Base-by-base conservation (phyloP, 345 rosid genomes). In the Adansonia digitata region DNA sequence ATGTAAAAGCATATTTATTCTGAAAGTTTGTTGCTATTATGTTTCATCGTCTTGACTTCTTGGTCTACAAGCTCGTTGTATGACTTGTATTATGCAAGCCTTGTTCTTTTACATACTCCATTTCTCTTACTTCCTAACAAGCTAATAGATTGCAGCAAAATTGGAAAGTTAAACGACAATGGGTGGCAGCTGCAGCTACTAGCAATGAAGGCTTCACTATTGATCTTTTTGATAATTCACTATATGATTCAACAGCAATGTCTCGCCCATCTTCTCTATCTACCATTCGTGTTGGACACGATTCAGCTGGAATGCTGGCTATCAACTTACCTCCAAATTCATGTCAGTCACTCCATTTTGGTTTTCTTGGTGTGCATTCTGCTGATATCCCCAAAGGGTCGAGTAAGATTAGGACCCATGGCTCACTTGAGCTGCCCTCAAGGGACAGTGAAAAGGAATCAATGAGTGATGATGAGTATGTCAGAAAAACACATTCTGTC, bases 81-180 rank as follows among this genome's bases (percentile, higher is more conserved):
- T 7, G 18, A 46, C 29, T 73, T 46, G 61, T 29, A 15, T 59
- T 42, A 7, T 53, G 48, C 45, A 57, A 42, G 45, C 62, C 20
- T 64, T 53, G 10, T 66, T 73, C 70, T 68, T 35, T 40, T 73
- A 60, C 79, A 37, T 37, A 35, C 48, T 34, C 45, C n/a, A 1
- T 62, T 31, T 56, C 40, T 40, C n/a, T 12, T 26, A 42, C 76
- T 69, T 43, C 5, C 79, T 84, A 82, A 82, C 75, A 73, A 72
- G 80, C 85, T 55, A 49, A 85, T 84, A 93, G 99, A 82, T 90
- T 95, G 92, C 99, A 95, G 98, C 93, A 86, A 85, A 95, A 93
- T 82, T 95, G 99, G 98, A 94, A 94, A 86, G 86, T 94, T 75
- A 92, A 95, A 81, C 88, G 97, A 78, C 97, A 87, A 84, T 94